Evolutionary conservation across 352 stramenopile species (phyloP).

Genomic region (Aphanomyces euteiches): DNA sequence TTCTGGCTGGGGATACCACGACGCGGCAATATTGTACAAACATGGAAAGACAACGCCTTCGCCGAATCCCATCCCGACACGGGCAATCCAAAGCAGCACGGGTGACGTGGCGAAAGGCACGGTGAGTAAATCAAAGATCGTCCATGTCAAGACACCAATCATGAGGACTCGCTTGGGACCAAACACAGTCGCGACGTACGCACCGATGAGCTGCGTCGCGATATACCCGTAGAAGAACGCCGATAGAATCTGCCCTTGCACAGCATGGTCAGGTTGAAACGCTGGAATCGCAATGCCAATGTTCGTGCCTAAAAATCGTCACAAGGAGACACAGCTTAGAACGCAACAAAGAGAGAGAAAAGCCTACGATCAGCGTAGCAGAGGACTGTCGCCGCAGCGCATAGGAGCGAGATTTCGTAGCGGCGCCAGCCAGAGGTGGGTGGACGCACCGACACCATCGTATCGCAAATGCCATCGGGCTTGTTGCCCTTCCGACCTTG

Average conservation of each 20-base stretch:
- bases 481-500: too few relatives aligned
- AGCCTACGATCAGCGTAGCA: conserved; percentile 79
- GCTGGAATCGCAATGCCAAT: conserved; percentile 79
- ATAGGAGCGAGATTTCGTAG: conserved; percentile 70
- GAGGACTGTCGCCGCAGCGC: conserved; percentile 71
- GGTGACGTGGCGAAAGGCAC: conserved; percentile 57
- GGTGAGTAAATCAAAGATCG: conserved; percentile 77
- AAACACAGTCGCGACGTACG: conserved; percentile 63
- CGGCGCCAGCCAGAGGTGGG: conserved; percentile 31
- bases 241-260: conserved; percentile 76
- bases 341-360: conserved; percentile 24
- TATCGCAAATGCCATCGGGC: too few relatives aligned
- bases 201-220: conserved; percentile 77
- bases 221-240: conserved; percentile 88
- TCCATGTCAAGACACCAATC: conserved; percentile 76
- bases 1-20: conserved; percentile 80
- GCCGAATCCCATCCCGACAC: conserved; percentile 75
- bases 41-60: conserved; percentile 85
- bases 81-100: conserved; percentile 66
- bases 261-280: conserved; percentile 67
- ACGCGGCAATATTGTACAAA: conserved; percentile 82
- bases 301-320: conserved; percentile 58
- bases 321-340: not conserved
- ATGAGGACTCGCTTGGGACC: conserved; percentile 74
- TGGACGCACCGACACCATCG: too few relatives aligned